Percentiles rank a stretch among this genome's conserved stretches.
Evolutionary conservation across 2,329 filamentous ascomycete species (phyloP).

Genomic region (Verticillium zaregamsianum): DNA sequence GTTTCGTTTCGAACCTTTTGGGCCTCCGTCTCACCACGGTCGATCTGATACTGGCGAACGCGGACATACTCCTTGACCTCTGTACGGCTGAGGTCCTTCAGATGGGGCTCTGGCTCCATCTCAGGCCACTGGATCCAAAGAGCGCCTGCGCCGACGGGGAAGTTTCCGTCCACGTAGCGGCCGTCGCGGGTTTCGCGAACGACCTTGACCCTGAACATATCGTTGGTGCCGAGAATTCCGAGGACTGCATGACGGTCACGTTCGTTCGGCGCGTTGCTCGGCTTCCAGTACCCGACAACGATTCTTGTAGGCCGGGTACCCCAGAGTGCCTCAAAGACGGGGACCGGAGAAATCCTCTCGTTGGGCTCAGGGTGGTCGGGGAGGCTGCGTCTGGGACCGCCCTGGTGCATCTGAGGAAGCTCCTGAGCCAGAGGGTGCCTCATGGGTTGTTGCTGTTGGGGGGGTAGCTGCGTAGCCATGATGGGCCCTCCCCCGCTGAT

Average conservation of each 20-base stretch:
- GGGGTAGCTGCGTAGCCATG: neutral
- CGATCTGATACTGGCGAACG: conserved; percentile 55
- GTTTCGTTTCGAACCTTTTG: conserved; percentile 46
- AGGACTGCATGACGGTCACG: conserved; percentile 58
- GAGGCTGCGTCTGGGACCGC: neutral
- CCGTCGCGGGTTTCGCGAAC: conserved; percentile 58
- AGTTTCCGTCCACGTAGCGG: conserved; percentile 54
- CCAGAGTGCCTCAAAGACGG: conserved; percentile 35
- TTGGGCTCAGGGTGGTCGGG: neutral
- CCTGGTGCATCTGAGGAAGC: neutral
- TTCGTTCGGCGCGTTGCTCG: conserved; percentile 41
- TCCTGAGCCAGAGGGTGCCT: conserved; percentile 3
- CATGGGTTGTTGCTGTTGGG: conserved; percentile 3
- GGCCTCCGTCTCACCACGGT: conserved; percentile 44
- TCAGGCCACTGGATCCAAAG: conserved; percentile 62
- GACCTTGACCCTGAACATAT: conserved; percentile 62
- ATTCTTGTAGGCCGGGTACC: conserved; percentile 55
- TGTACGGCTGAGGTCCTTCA: conserved; percentile 43
- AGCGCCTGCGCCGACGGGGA: conserved; percentile 54
- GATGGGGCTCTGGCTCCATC: conserved; percentile 52
- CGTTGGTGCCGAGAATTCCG: conserved; percentile 57
- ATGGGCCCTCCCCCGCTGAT: conserved; percentile 23
- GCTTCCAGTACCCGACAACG: conserved; percentile 55
- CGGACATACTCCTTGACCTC: conserved; percentile 63
- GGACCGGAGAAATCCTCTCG: neutral